A percentile compares a stretch with the other conserved stretches of the same genome.
Evolutionary conservation across 1,284 basidiomycete species (phyloP).

Genomic region (Cutaneotrichosporon sp.): DNA sequence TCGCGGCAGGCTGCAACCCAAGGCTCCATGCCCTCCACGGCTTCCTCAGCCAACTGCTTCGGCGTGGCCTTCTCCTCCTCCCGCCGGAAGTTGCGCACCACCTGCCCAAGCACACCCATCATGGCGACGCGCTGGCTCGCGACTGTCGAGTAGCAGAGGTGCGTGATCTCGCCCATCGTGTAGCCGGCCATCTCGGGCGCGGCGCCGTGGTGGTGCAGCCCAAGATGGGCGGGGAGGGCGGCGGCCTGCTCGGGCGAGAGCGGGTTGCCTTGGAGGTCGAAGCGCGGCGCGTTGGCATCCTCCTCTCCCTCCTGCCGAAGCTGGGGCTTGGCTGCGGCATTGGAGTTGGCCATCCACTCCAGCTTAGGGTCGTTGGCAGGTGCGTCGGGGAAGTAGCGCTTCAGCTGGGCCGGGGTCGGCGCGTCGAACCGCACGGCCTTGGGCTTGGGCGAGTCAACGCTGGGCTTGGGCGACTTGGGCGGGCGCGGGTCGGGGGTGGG

Average conservation of each 20-base stretch:
- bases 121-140: constrained; percentile 81
- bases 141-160: constrained; percentile 77
- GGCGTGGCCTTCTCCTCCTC: constrained; percentile 14
- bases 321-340: constrained; percentile 55
- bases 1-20: constrained; percentile 20
- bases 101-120: constrained; percentile 69
- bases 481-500: background rate
- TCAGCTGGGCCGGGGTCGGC: constrained; percentile 68
- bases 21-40: constrained; percentile 9
- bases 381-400: constrained; percentile 78
- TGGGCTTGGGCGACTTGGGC: background rate
- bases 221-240: constrained; percentile 72
- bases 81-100: constrained; percentile 52
- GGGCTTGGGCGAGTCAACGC: background rate
- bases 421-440: constrained; percentile 31
- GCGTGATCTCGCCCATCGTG: constrained; percentile 81
- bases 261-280: constrained; percentile 70
- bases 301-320: background rate
- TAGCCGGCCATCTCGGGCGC: constrained; percentile 84
- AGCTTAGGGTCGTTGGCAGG: constrained; percentile 66
- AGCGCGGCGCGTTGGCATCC: constrained; percentile 53
- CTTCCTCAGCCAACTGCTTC: constrained; percentile 14
- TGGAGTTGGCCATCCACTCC: constrained; percentile 60
- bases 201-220: constrained; percentile 79
- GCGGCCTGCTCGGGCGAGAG: constrained; percentile 58